These are phyloP conservation scores for Metarhizium robertsii DNA, from an alignment of 2,329 filamentous ascomycete genomes.

Conservation along the genomic window DNA sequence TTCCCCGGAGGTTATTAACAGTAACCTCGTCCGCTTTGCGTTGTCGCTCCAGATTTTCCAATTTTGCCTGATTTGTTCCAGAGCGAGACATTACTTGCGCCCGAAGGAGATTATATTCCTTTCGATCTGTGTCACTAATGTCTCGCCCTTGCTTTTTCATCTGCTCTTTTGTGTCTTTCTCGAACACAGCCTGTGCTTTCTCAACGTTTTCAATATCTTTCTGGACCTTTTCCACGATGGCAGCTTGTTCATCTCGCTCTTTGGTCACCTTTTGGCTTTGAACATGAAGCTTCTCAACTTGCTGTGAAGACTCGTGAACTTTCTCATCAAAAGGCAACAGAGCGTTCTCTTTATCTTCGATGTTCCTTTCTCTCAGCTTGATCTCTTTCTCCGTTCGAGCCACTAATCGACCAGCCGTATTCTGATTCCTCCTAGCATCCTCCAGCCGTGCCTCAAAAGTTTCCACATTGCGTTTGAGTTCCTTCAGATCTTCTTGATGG, in stretches of 20 bases:
- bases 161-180: constrained; percentile 75
- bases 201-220: constrained; percentile 78
- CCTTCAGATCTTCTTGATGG: constrained; percentile 90
- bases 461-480: constrained; percentile 80
- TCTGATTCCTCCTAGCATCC: constrained; percentile 74
- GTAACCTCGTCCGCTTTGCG: constrained; percentile 87
- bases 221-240: constrained; percentile 61
- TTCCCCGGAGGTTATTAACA: constrained; percentile 79
- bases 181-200: constrained; percentile 81
- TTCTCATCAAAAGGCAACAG: constrained; percentile 90
- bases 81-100: constrained; percentile 78
- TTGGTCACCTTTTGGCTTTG: constrained; percentile 63
- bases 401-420: constrained; percentile 65
- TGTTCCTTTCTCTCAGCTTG: constrained; percentile 73
- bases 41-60: constrained; percentile 81
- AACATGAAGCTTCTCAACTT: constrained; percentile 57
- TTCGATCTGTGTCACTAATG: constrained; percentile 75
- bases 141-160: constrained; percentile 81
- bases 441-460: constrained; percentile 75
- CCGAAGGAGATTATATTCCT: constrained; percentile 79
- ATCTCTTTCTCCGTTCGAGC: constrained; percentile 77
- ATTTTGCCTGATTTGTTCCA: constrained; percentile 68
- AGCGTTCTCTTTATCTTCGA: constrained; percentile 77
- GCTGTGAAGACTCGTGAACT: constrained; percentile 65
- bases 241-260: constrained; percentile 64